Evolutionary conservation across 495 filamentous ascomycete genomes (phyloP).

Genomic region (Neurospora sp.): DNA sequence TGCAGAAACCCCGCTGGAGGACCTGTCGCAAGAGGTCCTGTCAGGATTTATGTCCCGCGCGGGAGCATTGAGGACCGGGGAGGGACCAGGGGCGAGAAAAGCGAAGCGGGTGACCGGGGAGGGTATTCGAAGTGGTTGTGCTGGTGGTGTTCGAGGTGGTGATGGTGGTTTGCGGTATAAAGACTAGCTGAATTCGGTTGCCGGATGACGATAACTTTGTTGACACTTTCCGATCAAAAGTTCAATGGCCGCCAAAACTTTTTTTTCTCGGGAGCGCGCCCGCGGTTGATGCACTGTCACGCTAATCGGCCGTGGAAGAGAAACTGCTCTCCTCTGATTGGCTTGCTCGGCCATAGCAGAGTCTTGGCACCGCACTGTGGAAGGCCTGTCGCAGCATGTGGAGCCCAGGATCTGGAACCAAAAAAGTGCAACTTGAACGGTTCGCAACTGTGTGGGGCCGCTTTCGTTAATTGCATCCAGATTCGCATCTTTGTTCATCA

Average conservation of each 20-base stretch:
- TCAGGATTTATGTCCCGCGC: neutral
- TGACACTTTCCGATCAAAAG: neutral
- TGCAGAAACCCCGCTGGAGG: constrained; percentile 1
- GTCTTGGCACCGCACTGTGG: neutral
- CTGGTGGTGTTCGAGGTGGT: neutral
- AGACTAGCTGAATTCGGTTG: neutral
- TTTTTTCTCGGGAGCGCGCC: neutral
- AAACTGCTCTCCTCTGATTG: neutral
- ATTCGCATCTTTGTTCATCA: neutral
- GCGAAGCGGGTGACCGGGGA: neutral
- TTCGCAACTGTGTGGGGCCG: neutral
- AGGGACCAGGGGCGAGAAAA: neutral
- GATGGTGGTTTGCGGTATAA: neutral
- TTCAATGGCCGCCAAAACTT: neutral
- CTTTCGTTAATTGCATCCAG: neutral
- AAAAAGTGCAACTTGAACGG: neutral
- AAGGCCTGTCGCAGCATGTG: neutral
- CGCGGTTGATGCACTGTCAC: neutral
- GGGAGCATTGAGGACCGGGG: neutral
- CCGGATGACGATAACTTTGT: neutral
- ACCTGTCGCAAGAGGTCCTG: neutral
- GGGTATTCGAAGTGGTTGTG: neutral
- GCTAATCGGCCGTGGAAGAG: neutral
- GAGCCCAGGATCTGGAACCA: neutral
- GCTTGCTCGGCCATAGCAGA: neutral